A percentile compares a stretch with the other conserved stretches of the same genome.
These are phyloP conservation scores for Tilletia indica DNA, from an alignment of 1,284 basidiomycete species.

Conservation along the genomic window DNA sequence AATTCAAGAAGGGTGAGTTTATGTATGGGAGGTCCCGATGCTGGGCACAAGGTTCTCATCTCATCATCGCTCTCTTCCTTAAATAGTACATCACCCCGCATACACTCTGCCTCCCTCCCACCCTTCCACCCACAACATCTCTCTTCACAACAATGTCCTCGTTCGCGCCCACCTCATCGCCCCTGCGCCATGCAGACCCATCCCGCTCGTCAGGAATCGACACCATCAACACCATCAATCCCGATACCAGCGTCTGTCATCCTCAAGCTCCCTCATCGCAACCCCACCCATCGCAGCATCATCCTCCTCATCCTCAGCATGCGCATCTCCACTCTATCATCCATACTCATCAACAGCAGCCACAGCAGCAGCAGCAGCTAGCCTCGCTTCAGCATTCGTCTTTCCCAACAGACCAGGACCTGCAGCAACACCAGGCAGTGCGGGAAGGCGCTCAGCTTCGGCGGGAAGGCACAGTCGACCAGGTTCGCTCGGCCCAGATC, in stretches of 20 bases:
- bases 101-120: too few species aligned
- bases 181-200: slow-evolving; percentile 10
- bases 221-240: neutral
- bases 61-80: too few species aligned
- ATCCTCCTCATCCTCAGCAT: neutral
- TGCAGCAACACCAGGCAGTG: too few species aligned
- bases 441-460: too few species aligned
- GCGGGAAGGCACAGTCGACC: too few species aligned
- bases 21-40: neutral
- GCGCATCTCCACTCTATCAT: neutral
- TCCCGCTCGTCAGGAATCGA: slow-evolving; percentile 4
- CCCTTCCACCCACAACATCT: too few species aligned
- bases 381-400: too few species aligned
- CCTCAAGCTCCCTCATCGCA: neutral
- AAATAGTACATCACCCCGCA: too few species aligned
- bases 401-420: too few species aligned
- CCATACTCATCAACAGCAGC: too few species aligned
- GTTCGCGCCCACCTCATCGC: slow-evolving; percentile 12
- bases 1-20: neutral
- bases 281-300: neutral
- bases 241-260: neutral
- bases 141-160: neutral
- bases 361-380: too few species aligned
- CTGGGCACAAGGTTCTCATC: neutral
- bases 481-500: too few species aligned